A percentile compares a stretch with the other conserved stretches of the same genome.
Evolutionary conservation across 2,329 filamentous ascomycete species (phyloP).

Genomic region (Aspergillus terreus): DNA sequence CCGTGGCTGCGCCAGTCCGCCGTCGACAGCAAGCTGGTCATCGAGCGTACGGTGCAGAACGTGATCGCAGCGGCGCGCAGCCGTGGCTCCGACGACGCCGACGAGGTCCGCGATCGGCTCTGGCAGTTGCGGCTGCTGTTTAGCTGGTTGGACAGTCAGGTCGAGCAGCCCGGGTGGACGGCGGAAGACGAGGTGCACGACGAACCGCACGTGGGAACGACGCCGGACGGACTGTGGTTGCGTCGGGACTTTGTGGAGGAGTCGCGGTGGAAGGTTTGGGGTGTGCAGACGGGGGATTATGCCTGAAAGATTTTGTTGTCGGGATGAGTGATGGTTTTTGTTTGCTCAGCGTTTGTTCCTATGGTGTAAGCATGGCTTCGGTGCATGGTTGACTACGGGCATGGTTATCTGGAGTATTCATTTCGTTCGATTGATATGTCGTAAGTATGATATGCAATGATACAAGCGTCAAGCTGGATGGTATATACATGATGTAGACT

Average conservation of each 20-base stretch:
- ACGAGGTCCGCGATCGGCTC: constrained; percentile 54
- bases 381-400: background rate
- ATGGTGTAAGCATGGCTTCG: background rate
- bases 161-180: constrained; percentile 15
- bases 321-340: background rate
- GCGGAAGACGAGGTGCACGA: constrained; percentile 35
- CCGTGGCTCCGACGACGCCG: constrained; percentile 30
- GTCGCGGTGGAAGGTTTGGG: constrained; percentile 41
- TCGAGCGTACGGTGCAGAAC: constrained; percentile 50
- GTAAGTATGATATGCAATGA: background rate
- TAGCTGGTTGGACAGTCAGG: constrained; percentile 56
- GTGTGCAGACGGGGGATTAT: constrained; percentile 26
- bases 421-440: too few species aligned
- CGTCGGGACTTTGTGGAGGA: constrained; percentile 38
- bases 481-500: background rate
- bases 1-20: constrained; percentile 55
- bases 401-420: too few species aligned
- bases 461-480: too few species aligned
- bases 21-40: constrained; percentile 68
- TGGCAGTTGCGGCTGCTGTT: constrained; percentile 63
- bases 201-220: constrained; percentile 18
- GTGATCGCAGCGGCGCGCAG: constrained; percentile 29
- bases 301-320: constrained; percentile 3
- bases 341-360: background rate
- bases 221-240: constrained; percentile 34